Evolutionary conservation across 116 monocot species (phyloP).

Genomic region (Cymodocea nodosa): DNA sequence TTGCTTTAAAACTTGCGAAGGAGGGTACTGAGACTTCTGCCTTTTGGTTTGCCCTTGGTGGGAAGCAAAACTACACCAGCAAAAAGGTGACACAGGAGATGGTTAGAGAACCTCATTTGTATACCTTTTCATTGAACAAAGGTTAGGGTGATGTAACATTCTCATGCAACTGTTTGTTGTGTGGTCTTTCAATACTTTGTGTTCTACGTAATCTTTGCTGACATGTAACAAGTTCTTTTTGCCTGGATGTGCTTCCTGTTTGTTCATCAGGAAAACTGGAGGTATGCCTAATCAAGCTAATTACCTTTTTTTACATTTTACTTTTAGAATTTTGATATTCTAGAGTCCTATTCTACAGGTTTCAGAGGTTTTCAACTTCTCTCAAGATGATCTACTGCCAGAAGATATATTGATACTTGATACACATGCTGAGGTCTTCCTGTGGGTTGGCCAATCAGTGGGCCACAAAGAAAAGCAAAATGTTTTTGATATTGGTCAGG

Average conservation of each 20-base stretch:
- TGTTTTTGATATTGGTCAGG: constrained; percentile 88
- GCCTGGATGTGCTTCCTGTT: constrained; percentile 10
- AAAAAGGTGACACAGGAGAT: constrained; percentile 54
- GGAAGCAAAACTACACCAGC: constrained; percentile 66
- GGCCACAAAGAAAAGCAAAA: constrained; percentile 75
- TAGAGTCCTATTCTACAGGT: constrained; percentile 28
- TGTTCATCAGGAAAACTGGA: constrained; percentile 65
- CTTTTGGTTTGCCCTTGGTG: constrained; percentile 98
- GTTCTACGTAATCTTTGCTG: neutral
- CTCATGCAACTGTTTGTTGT: neutral
- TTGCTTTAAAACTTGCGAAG: constrained; percentile 60
- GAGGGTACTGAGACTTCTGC: constrained; percentile 97
- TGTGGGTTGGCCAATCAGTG: constrained; percentile 88
- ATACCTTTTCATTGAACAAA: constrained; percentile 59
- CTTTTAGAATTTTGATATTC: neutral
- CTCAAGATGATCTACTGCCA: constrained; percentile 94
- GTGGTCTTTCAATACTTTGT: neutral
- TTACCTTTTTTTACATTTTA: neutral
- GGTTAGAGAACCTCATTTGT: constrained; percentile 92
- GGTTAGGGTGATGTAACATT: constrained; percentile 23
- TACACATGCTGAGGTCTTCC: constrained; percentile 83
- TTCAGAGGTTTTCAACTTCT: constrained; percentile 77
- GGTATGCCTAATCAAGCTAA: constrained; percentile 29
- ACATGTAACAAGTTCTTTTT: neutral
- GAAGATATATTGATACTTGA: constrained; percentile 91